phyloP scores from a whole-genome alignment of 208 protist species.

The Strigomonas galati region DNA sequence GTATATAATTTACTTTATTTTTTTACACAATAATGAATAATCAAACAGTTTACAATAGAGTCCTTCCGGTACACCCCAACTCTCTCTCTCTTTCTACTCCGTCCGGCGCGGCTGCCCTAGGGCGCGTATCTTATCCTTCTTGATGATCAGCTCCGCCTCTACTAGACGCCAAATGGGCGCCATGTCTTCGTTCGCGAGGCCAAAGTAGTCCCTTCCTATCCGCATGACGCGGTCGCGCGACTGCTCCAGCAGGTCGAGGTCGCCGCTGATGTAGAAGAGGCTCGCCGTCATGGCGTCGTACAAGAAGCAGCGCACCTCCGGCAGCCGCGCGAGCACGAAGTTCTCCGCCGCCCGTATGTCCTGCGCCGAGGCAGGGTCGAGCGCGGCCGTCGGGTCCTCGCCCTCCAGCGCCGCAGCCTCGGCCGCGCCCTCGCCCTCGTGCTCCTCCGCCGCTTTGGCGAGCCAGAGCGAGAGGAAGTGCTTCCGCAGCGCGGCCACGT shows the following conservation, averaged over 20 bases:
- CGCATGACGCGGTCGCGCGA: conserved; percentile 34
- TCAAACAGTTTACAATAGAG: no score
- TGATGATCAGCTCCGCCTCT: conserved; percentile 54
- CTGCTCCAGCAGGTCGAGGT: conserved; percentile 34
- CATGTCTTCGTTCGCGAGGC: conserved; percentile 34
- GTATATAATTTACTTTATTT: no score
- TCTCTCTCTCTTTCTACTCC: conserved; percentile 15
- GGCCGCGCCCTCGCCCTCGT: background rate
- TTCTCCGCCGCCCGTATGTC: conserved; percentile 24
- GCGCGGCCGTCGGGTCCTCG: background rate
- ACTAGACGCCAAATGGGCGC: conserved; percentile 57
- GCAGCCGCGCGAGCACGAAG: conserved; percentile 31
- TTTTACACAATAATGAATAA: no score
- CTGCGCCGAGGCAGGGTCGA: conserved; percentile 10
- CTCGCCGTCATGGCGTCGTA: conserved; percentile 78
- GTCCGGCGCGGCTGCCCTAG: conserved; percentile 55
- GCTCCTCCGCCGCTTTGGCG: background rate
- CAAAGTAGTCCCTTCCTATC: conserved; percentile 41
- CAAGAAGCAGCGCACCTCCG: conserved; percentile 75
- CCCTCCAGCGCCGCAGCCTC: background rate
- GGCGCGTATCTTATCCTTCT: conserved; percentile 60
- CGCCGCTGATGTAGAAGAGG: conserved; percentile 49
- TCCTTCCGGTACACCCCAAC: no score
- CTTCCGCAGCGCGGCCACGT: conserved; percentile 47
- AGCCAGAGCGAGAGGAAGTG: conserved; percentile 38